Percentiles rank a stretch among this genome's conserved stretches.
Conservation (phyloP, 345 rosid genomes). For the Kandelia obovata region DNA sequence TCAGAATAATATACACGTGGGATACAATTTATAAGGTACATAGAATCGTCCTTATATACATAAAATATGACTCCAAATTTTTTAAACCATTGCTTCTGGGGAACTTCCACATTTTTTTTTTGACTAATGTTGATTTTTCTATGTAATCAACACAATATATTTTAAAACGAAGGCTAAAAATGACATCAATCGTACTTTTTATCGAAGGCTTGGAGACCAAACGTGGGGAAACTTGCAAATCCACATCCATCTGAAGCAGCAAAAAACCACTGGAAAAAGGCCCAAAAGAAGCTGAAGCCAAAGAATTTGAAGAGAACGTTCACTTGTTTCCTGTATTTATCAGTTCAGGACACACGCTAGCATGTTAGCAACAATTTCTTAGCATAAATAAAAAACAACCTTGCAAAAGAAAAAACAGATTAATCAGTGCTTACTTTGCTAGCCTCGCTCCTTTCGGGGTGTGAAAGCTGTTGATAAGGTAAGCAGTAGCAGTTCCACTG, state of each 20-base stretch:
- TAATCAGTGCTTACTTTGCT: constrained; percentile 49
- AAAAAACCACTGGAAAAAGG: constrained; percentile 69
- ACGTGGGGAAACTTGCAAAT: constrained; percentile 67
- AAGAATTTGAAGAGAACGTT: constrained; percentile 43
- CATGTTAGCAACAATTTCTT: no score
- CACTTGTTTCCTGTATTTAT: constrained; percentile 49
- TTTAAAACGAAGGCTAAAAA: no score
- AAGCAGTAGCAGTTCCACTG: constrained; percentile 91
- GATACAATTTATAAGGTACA: no score
- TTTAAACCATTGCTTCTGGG: no score
- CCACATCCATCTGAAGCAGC: constrained; percentile 65
- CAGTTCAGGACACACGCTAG: background rate
- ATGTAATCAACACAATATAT: no score
- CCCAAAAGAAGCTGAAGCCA: constrained; percentile 45
- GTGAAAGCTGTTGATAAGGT: constrained; percentile 87
- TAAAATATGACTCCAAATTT: no score
- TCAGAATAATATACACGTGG: no score
- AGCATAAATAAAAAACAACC: no score
- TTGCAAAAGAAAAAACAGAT: background rate
- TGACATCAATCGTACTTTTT: constrained; percentile 36
- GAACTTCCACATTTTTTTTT: no score
- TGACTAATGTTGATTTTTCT: no score
- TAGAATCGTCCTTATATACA: no score
- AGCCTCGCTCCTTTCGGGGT: constrained; percentile 87
- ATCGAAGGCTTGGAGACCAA: constrained; percentile 59